Conservation (phyloP, 2,329 filamentous ascomycete genomes). For the Beauveria scarabaeidicola region DNA sequence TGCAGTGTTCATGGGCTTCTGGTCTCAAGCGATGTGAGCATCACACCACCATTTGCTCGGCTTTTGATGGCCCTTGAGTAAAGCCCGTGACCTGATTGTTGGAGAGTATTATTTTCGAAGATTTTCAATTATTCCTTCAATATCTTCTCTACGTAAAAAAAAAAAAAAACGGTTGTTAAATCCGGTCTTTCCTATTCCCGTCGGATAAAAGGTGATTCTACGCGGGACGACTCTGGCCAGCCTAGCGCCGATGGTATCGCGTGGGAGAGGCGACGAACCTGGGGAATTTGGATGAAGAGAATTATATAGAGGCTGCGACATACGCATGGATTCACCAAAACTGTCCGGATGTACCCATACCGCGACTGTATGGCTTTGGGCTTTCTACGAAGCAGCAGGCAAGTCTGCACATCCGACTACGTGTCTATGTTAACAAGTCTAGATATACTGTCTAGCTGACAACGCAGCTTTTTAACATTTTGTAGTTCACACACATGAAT, state of each 20-base stretch:
- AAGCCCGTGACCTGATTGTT: no score
- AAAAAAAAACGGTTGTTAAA: no score
- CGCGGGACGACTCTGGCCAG: no score
- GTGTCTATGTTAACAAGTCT: background rate
- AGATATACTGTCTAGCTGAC: background rate
- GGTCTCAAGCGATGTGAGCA: no score
- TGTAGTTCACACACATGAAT: slow-evolving; percentile 10
- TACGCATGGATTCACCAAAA: slow-evolving; percentile 17
- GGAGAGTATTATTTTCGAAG: no score
- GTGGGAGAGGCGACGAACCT: slow-evolving; percentile 27
- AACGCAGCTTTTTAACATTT: background rate
- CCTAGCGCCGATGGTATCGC: slow-evolving; percentile 16
- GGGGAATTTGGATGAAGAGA: slow-evolving; percentile 34
- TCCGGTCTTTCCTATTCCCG: no score
- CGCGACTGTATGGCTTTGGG: slow-evolving; percentile 19
- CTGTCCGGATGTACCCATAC: slow-evolving; percentile 18
- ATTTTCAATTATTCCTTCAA: no score
- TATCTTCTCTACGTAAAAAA: no score
- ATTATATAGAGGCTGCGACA: slow-evolving; percentile 18
- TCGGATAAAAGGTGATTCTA: no score
- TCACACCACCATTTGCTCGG: no score
- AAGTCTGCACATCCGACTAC: background rate
- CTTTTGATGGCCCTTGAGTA: no score
- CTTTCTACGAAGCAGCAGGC: slow-evolving; percentile 15
- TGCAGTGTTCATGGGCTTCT: no score